Evolutionary conservation across 2,329 filamentous ascomycete species (phyloP).

Genomic region (Cytospora piceae): DNA sequence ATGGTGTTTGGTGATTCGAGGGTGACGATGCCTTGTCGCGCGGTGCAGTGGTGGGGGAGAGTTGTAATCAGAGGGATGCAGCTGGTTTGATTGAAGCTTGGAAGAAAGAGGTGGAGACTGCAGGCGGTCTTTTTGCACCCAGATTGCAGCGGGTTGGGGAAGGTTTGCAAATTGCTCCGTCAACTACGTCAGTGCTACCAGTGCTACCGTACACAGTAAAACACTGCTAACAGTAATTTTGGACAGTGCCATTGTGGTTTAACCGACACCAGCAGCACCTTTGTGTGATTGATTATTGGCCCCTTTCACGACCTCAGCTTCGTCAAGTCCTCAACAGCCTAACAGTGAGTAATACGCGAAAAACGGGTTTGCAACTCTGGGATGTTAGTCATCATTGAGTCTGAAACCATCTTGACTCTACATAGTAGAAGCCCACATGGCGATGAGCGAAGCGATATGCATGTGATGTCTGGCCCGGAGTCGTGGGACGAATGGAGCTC

Average conservation of each 20-base stretch:
- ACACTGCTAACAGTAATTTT: neutral
- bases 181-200: constrained; percentile 24
- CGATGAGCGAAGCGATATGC: neutral
- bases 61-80: constrained; percentile 16
- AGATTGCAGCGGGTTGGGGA: constrained; percentile 16
- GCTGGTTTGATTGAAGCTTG: constrained; percentile 7
- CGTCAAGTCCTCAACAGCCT: too few relatives aligned
- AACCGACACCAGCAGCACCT: neutral
- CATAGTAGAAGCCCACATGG: neutral
- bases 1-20: neutral
- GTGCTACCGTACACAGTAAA: neutral
- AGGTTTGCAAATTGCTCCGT: constrained; percentile 23
- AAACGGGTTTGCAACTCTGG: too few relatives aligned
- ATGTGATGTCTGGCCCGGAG: constrained; percentile 1
- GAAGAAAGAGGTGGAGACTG: neutral
- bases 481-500: neutral
- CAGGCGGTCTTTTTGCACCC: constrained; percentile 1
- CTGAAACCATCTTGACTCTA: neutral
- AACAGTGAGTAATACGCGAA: too few relatives aligned
- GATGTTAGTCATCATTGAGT: neutral
- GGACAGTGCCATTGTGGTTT: neutral
- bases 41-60: neutral
- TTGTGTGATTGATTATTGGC: neutral
- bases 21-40: neutral
- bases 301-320: too few relatives aligned